Evolutionary conservation across 345 rosid genomes (phyloP).

Genomic region (Arabidopsis thaliana): TAIR10.1 NC_003071.7:8363501-8364000

Average conservation of each 20-base stretch:
- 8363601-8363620: constrained; percentile 47
- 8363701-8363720: constrained; percentile 54
- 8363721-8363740: constrained; percentile 51
- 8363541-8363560: constrained; percentile 51
- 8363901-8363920: constrained; percentile 53
- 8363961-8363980: constrained; percentile 55
- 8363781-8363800: constrained; percentile 56
- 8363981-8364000: constrained; percentile 50
- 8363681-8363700: constrained; percentile 54
- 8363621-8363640: constrained; percentile 49
- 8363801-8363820: constrained; percentile 54
- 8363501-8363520: constrained; percentile 47
- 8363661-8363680: constrained; percentile 48
- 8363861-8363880: constrained; percentile 51
- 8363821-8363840: constrained; percentile 51
- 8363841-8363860: constrained; percentile 50
- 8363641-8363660: constrained; percentile 56
- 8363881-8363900: constrained; percentile 56
- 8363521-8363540: constrained; percentile 50
- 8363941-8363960: constrained; percentile 48
- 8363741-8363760: constrained; percentile 51
- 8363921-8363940: constrained; percentile 49
- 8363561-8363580: constrained; percentile 51
- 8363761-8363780: constrained; percentile 47
- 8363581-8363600: constrained; percentile 58